These are phyloP conservation scores for Beauveria sp. DNA, from an alignment of 2,329 filamentous ascomycete species.

Conservation along the genomic window DNA sequence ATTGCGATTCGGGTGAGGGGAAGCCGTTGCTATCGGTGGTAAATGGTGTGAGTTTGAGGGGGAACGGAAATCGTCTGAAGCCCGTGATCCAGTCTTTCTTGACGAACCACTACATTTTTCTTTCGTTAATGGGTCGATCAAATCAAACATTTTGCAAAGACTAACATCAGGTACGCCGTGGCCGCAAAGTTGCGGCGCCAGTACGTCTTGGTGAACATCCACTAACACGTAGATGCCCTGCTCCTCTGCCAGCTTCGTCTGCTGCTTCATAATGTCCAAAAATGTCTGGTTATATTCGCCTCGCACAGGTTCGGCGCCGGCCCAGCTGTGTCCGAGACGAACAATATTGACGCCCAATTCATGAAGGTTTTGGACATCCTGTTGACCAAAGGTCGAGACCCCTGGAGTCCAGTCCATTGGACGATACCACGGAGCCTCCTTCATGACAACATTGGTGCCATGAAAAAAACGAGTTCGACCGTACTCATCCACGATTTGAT, in stretches of 20 bases:
- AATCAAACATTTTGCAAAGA: neutral
- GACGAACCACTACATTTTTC: conserved; percentile 13
- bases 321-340: conserved; percentile 15
- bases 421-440: conserved; percentile 15
- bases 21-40: conserved; percentile 13
- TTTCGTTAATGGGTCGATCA: neutral
- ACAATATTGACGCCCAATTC: conserved; percentile 16
- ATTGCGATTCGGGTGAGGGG: conserved; percentile 12
- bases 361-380: conserved; percentile 14
- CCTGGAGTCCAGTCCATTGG: conserved; percentile 14
- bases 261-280: conserved; percentile 15
- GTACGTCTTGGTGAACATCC: conserved; percentile 15
- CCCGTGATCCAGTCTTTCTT: conserved; percentile 14
- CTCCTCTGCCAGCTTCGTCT: conserved; percentile 15
- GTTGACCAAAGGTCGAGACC: conserved; percentile 15
- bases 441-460: conserved; percentile 17
- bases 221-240: conserved; percentile 16
- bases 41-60: conserved; percentile 12
- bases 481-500: conserved; percentile 16
- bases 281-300: conserved; percentile 16
- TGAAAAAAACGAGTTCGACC: conserved; percentile 16
- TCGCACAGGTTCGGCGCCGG: conserved; percentile 14
- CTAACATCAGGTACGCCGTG: conserved; percentile 16
- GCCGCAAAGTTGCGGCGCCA: conserved; percentile 14
- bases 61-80: conserved; percentile 13